phyloP scores from a whole-genome alignment of 192 early-diverging fungal species.

The Dimargaris xerosporica region DNA sequence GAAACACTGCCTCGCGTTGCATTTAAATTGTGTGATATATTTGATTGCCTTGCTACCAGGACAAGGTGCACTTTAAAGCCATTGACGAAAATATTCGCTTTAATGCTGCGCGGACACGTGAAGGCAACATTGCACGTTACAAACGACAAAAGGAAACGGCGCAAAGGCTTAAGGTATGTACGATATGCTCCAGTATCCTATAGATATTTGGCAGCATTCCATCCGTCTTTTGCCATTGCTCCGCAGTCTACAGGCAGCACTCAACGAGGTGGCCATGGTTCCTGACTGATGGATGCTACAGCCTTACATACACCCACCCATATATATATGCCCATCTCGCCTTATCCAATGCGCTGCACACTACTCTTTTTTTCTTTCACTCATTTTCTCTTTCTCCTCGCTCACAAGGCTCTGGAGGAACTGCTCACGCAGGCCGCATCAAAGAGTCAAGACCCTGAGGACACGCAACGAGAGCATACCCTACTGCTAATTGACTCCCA shows the following conservation, averaged over 20 bases:
- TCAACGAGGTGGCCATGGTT: no score
- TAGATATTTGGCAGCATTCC: no score
- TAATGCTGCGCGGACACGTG: conserved; percentile 36
- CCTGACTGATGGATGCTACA: no score
- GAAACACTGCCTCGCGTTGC: conserved; percentile 18
- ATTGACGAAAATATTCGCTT: conserved; percentile 22
- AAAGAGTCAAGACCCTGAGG: conserved; percentile 45
- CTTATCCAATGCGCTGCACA: no score
- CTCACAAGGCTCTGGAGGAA: not conserved
- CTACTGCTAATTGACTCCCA: conserved; percentile 57
- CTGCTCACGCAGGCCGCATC: conserved; percentile 11
- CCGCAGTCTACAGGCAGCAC: no score
- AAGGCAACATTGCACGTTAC: conserved; percentile 58
- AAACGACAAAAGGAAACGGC: conserved; percentile 63
- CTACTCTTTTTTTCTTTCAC: no score
- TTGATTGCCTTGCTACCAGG: conserved; percentile 19
- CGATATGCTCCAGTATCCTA: no score
- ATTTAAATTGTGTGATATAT: conserved; percentile 18
- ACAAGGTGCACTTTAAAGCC: conserved; percentile 13
- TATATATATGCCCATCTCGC: no score
- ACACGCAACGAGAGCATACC: conserved; percentile 57
- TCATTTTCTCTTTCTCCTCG: not conserved
- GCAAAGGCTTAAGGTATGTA: conserved; percentile 34
- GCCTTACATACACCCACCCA: no score
- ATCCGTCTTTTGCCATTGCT: no score